Evolutionary conservation across 768 basidiomycete species (phyloP).

Genomic region (Lactifluus piperatus): DNA sequence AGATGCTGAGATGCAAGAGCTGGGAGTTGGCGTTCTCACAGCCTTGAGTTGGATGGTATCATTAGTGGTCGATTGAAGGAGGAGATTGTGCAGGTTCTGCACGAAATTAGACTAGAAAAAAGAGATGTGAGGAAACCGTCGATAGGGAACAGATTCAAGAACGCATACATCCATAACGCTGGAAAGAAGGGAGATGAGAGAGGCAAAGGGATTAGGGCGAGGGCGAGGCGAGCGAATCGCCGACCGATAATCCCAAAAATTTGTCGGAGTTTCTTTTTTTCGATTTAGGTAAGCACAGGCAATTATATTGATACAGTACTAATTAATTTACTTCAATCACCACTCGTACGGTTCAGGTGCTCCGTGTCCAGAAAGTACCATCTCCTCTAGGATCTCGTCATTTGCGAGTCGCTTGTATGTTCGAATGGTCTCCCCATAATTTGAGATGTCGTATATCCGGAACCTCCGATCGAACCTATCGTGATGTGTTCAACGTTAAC

Average conservation of each 20-base stretch:
- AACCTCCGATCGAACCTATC: conserved; percentile 85
- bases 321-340: background rate
- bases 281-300: too few species aligned
- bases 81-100: conserved; percentile 75
- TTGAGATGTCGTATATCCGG: conserved; percentile 78
- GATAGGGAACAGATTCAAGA: background rate
- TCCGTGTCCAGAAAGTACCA: conserved; percentile 48
- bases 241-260: conserved; percentile 35
- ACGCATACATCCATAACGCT: conserved; percentile 42
- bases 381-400: conserved; percentile 55
- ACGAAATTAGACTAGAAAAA: conserved; percentile 54
- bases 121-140: background rate
- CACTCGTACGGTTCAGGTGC: conserved; percentile 23
- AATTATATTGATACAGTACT: too few species aligned
- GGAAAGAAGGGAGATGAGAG: conserved; percentile 1
- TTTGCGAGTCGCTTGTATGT: conserved; percentile 81
- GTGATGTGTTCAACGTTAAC: conserved; percentile 4
- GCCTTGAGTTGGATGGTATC: conserved; percentile 87
- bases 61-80: conserved; percentile 77
- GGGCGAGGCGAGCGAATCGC: conserved; percentile 13
- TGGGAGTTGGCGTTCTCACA: conserved; percentile 53
- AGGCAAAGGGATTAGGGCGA: conserved; percentile 11
- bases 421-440: conserved; percentile 86
- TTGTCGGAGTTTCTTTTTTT: conserved; percentile 49
- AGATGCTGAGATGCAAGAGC: conserved; percentile 9